Evolutionary conservation across 2,329 filamentous ascomycete genomes (phyloP).

Genomic region (Trichoderma semiorbis): DNA sequence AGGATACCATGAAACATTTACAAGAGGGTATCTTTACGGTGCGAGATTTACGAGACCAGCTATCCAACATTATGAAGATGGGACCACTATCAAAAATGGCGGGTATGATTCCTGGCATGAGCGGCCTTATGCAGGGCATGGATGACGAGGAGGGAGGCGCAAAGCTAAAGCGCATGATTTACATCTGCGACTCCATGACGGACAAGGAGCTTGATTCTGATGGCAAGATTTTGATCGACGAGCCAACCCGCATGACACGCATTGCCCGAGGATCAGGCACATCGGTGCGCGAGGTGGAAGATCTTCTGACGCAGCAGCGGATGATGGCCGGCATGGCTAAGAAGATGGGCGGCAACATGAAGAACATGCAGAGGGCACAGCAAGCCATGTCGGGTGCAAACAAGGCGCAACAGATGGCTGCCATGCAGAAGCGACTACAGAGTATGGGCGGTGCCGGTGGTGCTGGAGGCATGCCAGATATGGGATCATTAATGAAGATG

Average conservation of each 20-base stretch:
- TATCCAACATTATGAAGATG: slow-evolving; percentile 99
- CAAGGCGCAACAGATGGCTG: slow-evolving; percentile 88
- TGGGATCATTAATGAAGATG: slow-evolving; percentile 90
- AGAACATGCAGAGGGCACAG: slow-evolving; percentile 93
- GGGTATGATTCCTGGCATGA: slow-evolving; percentile 95
- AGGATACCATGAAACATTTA: slow-evolving; percentile 99
- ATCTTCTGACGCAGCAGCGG: slow-evolving; percentile 92
- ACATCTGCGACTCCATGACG: slow-evolving; percentile 98
- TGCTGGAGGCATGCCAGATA: slow-evolving; percentile 71
- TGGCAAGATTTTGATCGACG: slow-evolving; percentile 88
- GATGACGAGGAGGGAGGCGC: slow-evolving; percentile 93
- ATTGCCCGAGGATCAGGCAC: slow-evolving; percentile 89
- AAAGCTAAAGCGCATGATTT: slow-evolving; percentile 97
- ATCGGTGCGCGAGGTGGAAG: slow-evolving; percentile 87
- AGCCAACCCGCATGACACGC: slow-evolving; percentile 88
- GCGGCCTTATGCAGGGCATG: slow-evolving; percentile 90
- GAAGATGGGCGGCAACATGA: slow-evolving; percentile 97
- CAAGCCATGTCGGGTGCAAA: slow-evolving; percentile 87
- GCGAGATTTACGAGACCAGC: slow-evolving; percentile 88
- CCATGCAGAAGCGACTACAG: slow-evolving; percentile 93
- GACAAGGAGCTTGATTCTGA: slow-evolving; percentile 92
- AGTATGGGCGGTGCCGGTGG: slow-evolving; percentile 77
- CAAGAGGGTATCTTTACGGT: slow-evolving; percentile 95
- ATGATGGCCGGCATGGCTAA: slow-evolving; percentile 99
- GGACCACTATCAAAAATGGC: slow-evolving; percentile 95